Evolutionary conservation across 306 rosid genomes (phyloP).

Genomic region (Chamaecrista fasciculata): DNA sequence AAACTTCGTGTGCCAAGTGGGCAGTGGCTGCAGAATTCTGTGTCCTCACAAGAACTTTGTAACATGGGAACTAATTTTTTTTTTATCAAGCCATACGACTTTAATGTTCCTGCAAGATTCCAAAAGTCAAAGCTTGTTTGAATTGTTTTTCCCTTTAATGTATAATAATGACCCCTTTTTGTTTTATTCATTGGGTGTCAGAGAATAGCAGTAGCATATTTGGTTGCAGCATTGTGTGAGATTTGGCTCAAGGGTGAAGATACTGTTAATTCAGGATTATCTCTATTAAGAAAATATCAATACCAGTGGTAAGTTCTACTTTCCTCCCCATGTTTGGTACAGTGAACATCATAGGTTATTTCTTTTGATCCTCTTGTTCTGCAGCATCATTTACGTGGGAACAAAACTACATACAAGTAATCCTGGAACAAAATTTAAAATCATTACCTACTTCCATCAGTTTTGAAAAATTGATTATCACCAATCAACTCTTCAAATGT

Average conservation of each 20-base stretch:
- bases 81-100: not conserved
- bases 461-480: not conserved
- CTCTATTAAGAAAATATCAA: constrained; percentile 65
- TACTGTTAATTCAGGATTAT: constrained; percentile 52
- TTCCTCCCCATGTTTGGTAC: not conserved
- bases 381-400: not conserved
- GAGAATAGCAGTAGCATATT: constrained; percentile 89
- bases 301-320: constrained; percentile 65
- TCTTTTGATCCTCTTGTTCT: not conserved
- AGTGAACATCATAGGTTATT: constrained; percentile 3
- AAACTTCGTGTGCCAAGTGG: not conserved
- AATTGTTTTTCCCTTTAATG: not conserved
- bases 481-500: not conserved
- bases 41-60: constrained; percentile 11
- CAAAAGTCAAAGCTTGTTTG: not conserved
- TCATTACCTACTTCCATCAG: not conserved
- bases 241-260: constrained; percentile 83
- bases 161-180: not conserved
- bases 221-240: constrained; percentile 77
- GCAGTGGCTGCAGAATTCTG: not conserved
- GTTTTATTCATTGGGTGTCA: constrained; percentile 32
- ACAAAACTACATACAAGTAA: not conserved
- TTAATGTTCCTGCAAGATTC: not conserved
- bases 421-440: not conserved
- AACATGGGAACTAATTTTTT: not conserved